Conservation (phyloP, 176 grass and related monocot species). For the Pontederia crassipes region DNA sequence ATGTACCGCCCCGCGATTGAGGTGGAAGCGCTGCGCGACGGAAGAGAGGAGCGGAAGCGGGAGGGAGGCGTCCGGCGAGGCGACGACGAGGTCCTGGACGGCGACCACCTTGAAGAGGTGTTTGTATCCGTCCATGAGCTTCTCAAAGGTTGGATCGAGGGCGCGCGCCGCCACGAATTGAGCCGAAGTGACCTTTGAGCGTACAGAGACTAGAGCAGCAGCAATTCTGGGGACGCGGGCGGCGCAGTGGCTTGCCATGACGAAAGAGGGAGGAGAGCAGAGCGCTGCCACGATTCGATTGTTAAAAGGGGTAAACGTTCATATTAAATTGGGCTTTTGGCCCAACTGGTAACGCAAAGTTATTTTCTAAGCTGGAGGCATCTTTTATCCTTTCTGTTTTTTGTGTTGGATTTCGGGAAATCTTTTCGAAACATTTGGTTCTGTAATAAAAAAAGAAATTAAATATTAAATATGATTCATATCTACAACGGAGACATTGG, state of each 20-base stretch:
- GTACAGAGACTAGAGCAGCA: not conserved
- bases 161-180: conserved; percentile 51
- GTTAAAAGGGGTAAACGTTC: too few relatives aligned
- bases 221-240: conserved; percentile 24
- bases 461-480: too few relatives aligned
- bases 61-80: conserved; percentile 24
- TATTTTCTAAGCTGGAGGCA: too few relatives aligned
- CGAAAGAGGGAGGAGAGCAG: too few relatives aligned
- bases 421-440: too few relatives aligned
- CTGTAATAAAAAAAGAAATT: too few relatives aligned
- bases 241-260: not conserved
- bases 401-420: too few relatives aligned
- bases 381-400: too few relatives aligned
- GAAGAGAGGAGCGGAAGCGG: conserved; percentile 33
- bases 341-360: too few relatives aligned
- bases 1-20: conserved; percentile 39
- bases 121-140: conserved; percentile 41
- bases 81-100: conserved; percentile 53
- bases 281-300: too few relatives aligned
- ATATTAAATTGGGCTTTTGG: too few relatives aligned
- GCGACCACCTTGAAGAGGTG: conserved; percentile 54
- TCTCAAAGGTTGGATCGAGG: conserved; percentile 68
- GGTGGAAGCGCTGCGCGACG: conserved; percentile 49
- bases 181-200: conserved; percentile 51
- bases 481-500: too few relatives aligned